A percentile compares a stretch with the other conserved stretches of the same genome.
These are phyloP conservation scores for Sarocladiaceae sp. DNA, from an alignment of 2,329 filamentous ascomycete genomes.

Conservation along the genomic window DNA sequence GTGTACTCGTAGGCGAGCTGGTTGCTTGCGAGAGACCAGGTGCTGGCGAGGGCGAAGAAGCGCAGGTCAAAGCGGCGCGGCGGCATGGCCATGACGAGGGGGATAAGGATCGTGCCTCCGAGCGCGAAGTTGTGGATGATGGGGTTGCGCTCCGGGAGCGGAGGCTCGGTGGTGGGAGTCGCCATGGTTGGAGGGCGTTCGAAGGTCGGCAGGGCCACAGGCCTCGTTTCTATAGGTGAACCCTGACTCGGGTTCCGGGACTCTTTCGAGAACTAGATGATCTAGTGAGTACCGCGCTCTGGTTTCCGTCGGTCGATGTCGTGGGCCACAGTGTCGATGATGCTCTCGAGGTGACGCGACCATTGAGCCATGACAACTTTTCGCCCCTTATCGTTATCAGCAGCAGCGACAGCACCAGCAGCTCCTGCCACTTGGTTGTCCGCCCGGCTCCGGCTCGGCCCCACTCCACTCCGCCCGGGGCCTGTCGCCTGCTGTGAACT, in stretches of 20 bases:
- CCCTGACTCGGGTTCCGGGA: neutral
- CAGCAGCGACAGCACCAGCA: no score
- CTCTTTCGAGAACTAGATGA: neutral
- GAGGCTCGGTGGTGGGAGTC: slow-evolving; percentile 3
- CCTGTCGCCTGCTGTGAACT: neutral
- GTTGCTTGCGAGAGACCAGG: slow-evolving; percentile 47
- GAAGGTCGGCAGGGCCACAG: neutral
- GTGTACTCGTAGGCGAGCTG: slow-evolving; percentile 52
- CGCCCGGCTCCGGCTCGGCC: slow-evolving; percentile 1
- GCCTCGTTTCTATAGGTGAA: neutral
- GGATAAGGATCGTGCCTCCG: slow-evolving; percentile 39
- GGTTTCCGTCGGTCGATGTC: slow-evolving; percentile 4
- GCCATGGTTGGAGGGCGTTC: slow-evolving; percentile 13
- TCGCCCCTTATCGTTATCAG: slow-evolving; percentile 8
- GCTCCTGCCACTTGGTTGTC: no score
- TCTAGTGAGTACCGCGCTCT: neutral
- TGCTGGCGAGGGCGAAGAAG: slow-evolving; percentile 41
- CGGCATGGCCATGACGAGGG: slow-evolving; percentile 43
- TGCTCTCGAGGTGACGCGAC: slow-evolving; percentile 6
- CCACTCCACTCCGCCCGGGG: neutral
- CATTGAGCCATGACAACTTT: slow-evolving; percentile 8
- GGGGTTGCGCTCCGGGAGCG: slow-evolving; percentile 25
- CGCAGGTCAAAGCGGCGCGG: slow-evolving; percentile 46
- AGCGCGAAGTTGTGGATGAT: slow-evolving; percentile 43
- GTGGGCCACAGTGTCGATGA: slow-evolving; percentile 5